phyloP scores from a whole-genome alignment of 352 stramenopile species.

The Phytophthora lateralis region DNA sequence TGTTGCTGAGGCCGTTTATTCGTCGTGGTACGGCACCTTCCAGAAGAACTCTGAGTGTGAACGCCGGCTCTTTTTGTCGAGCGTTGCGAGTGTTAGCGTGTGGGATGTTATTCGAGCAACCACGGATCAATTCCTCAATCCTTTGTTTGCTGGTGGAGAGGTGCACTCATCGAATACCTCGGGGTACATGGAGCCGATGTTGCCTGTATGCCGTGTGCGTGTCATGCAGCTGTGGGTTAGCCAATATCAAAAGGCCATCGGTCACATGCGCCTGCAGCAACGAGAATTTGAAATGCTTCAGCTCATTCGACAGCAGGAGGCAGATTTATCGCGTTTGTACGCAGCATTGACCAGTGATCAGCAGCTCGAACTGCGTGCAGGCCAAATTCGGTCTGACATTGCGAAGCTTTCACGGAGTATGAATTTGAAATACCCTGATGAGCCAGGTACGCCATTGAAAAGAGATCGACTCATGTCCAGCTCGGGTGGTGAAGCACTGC shows the following conservation, averaged over 20 bases:
- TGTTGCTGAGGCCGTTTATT: slow-evolving; percentile 97
- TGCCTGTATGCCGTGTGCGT: slow-evolving; percentile 84
- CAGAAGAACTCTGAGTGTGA: slow-evolving; percentile 90
- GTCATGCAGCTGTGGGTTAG: slow-evolving; percentile 88
- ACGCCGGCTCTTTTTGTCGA: slow-evolving; percentile 63
- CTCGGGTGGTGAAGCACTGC: slow-evolving; percentile 5
- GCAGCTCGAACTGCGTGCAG: slow-evolving; percentile 61
- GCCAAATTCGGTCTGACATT: slow-evolving; percentile 77
- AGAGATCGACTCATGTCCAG: slow-evolving; percentile 21
- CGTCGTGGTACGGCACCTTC: slow-evolving; percentile 95
- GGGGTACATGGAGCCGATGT: slow-evolving; percentile 68
- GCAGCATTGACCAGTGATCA: slow-evolving; percentile 66
- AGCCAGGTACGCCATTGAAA: slow-evolving; percentile 17
- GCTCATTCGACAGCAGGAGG: slow-evolving; percentile 83
- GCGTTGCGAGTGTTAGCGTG: slow-evolving; percentile 75
- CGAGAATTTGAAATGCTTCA: slow-evolving; percentile 86
- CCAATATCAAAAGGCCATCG: slow-evolving; percentile 89
- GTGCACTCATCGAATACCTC: slow-evolving; percentile 10
- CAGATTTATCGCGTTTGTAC: slow-evolving; percentile 70
- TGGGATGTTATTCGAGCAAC: slow-evolving; percentile 87
- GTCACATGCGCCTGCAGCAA: slow-evolving; percentile 87
- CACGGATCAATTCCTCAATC: slow-evolving; percentile 84
- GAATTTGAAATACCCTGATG: slow-evolving; percentile 73
- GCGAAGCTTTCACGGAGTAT: slow-evolving; percentile 70
- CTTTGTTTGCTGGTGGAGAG: slow-evolving; percentile 68